Evolutionary conservation across 257 asterid species (phyloP).

Genomic region (Fraxinus quadrangulata): DNA sequence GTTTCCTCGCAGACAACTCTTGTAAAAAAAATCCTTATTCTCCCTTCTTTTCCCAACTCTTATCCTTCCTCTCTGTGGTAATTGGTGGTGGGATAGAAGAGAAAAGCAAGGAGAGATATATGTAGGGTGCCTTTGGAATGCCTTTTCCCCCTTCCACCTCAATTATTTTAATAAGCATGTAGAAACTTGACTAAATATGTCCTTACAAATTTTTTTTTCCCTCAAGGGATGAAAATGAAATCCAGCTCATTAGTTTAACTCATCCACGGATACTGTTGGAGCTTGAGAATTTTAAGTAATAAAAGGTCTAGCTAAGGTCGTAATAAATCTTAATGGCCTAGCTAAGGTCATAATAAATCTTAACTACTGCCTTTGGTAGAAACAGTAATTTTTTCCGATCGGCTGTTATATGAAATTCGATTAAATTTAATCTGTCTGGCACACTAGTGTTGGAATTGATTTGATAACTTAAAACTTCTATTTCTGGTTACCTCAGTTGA

Average conservation of each 20-base stretch:
- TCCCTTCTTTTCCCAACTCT: not conserved
- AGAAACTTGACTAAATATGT: not conserved
- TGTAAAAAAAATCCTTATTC: too few relatives aligned
- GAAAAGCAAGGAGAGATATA: not conserved
- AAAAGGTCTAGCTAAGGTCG: not conserved
- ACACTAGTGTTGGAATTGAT: slow-evolving; percentile 21
- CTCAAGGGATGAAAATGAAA: not conserved
- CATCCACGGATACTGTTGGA: not conserved
- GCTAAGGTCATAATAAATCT: not conserved
- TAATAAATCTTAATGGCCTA: not conserved
- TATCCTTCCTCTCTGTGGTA: not conserved
- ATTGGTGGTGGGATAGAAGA: not conserved
- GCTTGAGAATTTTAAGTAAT: not conserved
- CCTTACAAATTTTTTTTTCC: not conserved
- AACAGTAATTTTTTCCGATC: not conserved
- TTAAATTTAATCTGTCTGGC: not conserved
- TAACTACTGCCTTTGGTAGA: not conserved
- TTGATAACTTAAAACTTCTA: slow-evolving; percentile 24
- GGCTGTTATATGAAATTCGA: not conserved
- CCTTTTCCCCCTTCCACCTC: not conserved
- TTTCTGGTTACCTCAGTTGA: slow-evolving; percentile 57
- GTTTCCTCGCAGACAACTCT: not conserved
- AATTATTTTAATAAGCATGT: not conserved
- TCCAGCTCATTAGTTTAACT: not conserved
- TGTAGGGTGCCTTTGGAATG: not conserved